These are phyloP conservation scores for Ogataea wickerhamii DNA, from an alignment of 805 yeast genomes.

Conservation along the genomic window DNA sequence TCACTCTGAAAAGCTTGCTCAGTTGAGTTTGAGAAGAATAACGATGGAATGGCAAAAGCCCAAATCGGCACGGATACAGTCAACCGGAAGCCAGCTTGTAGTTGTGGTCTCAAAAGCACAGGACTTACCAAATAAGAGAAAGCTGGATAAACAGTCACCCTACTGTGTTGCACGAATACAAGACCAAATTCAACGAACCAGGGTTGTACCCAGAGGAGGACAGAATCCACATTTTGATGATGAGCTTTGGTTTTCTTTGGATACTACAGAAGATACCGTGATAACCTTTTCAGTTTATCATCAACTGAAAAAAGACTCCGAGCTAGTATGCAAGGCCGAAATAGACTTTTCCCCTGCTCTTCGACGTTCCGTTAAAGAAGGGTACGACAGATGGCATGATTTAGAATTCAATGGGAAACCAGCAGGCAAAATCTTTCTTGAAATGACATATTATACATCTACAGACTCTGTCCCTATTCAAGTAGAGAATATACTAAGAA, in stretches of 20 bases:
- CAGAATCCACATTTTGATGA: constrained; percentile 90
- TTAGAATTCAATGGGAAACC: constrained; percentile 62
- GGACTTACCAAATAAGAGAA: constrained; percentile 81
- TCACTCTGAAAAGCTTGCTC: too few species aligned
- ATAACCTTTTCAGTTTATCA: constrained; percentile 76
- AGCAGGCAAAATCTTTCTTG: constrained; percentile 87
- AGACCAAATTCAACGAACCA: constrained; percentile 76
- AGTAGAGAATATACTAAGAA: constrained; percentile 22
- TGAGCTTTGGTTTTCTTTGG: constrained; percentile 63
- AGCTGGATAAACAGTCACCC: constrained; percentile 91
- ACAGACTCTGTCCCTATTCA: constrained; percentile 30
- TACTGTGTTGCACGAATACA: constrained; percentile 81
- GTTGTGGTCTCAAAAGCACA: constrained; percentile 77
- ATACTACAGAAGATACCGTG: constrained; percentile 58
- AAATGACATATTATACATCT: constrained; percentile 84
- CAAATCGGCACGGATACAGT: constrained; percentile 5
- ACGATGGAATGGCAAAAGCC: constrained; percentile 4
- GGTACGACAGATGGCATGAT: constrained; percentile 83
- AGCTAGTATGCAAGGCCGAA: constrained; percentile 77
- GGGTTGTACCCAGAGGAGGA: constrained; percentile 80
- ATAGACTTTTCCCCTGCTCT: constrained; percentile 76
- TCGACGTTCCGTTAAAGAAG: constrained; percentile 61
- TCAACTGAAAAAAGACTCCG: constrained; percentile 82
- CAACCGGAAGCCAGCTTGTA: constrained; percentile 53
- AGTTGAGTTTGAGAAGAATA: too few species aligned